Conservation (phyloP, 169 alveolate species). For the Eimeria maxima region DNA sequence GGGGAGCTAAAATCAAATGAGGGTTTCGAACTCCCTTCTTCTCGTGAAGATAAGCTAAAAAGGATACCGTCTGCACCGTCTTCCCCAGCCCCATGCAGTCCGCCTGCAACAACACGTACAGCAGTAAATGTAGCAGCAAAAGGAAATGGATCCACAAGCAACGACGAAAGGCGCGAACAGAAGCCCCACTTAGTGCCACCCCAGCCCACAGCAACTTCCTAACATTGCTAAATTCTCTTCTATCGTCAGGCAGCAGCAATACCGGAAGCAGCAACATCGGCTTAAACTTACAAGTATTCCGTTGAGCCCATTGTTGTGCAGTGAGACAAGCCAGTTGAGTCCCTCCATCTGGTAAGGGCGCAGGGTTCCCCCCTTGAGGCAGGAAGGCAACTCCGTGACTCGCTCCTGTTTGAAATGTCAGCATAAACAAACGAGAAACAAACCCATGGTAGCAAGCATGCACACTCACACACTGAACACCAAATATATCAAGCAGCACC, state of each 20-base stretch:
- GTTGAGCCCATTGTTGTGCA: constrained; percentile 95
- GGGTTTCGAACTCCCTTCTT: constrained; percentile 96
- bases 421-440: neutral
- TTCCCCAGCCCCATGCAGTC: constrained; percentile 98
- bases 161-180: no score
- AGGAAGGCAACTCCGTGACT: constrained; percentile 93
- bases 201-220: no score
- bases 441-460: neutral
- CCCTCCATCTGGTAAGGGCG: constrained; percentile 95
- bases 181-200: no score
- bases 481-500: no score
- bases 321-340: constrained; percentile 95
- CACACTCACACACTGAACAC: neutral
- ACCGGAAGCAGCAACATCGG: neutral
- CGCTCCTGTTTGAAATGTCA: constrained; percentile 88
- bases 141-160: neutral
- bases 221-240: neutral
- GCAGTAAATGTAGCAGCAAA: neutral
- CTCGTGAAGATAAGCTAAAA: constrained; percentile 95
- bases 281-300: constrained; percentile 90
- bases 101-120: constrained; percentile 86
- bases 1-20: constrained; percentile 97
- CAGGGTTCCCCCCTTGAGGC: constrained; percentile 93
- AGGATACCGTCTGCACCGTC: constrained; percentile 96
- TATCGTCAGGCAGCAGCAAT: neutral